Evolutionary conservation across 176 grass and related monocot genomes (phyloP).

Genomic region (Phoenix roebelenii): DNA sequence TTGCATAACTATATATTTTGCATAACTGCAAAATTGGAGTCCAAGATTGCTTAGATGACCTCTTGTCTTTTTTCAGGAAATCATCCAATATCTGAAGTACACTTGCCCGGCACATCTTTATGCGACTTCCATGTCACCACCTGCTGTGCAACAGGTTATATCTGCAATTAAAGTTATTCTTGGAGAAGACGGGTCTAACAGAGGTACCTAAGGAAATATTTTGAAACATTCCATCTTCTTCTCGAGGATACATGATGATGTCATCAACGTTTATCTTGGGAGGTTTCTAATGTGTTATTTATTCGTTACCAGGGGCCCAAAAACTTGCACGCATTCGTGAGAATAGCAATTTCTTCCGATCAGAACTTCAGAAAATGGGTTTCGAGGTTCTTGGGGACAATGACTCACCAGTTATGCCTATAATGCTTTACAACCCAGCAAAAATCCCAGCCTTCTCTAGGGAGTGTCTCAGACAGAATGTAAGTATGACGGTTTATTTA

Average conservation of each 20-base stretch:
- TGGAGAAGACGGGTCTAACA: slow-evolving; percentile 71
- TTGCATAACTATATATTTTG: too few relatives aligned
- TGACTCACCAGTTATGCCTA: slow-evolving; percentile 81
- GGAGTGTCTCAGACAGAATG: slow-evolving; percentile 70
- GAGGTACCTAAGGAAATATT: slow-evolving; percentile 25
- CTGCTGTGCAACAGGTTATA: slow-evolving; percentile 80
- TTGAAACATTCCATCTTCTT: not conserved
- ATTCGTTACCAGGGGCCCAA: slow-evolving; percentile 42
- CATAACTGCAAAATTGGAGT: too few relatives aligned
- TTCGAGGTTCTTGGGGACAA: slow-evolving; percentile 89
- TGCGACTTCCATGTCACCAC: slow-evolving; percentile 81
- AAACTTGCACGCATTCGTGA: slow-evolving; percentile 80
- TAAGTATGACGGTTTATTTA: slow-evolving; percentile 19
- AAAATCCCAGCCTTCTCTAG: slow-evolving; percentile 85
- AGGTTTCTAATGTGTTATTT: not conserved
- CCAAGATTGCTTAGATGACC: not conserved
- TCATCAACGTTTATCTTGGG: not conserved
- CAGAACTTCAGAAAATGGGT: slow-evolving; percentile 85
- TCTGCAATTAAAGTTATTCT: slow-evolving; percentile 74
- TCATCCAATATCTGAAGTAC: slow-evolving; percentile 71
- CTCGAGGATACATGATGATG: not conserved
- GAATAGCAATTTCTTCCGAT: slow-evolving; percentile 89
- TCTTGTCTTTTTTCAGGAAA: slow-evolving; percentile 43
- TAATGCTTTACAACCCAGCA: slow-evolving; percentile 83
- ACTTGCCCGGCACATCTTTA: slow-evolving; percentile 76